Base-by-base conservation (phyloP, 768 basidiomycete species). In the Naganishia randhawae region DNA sequence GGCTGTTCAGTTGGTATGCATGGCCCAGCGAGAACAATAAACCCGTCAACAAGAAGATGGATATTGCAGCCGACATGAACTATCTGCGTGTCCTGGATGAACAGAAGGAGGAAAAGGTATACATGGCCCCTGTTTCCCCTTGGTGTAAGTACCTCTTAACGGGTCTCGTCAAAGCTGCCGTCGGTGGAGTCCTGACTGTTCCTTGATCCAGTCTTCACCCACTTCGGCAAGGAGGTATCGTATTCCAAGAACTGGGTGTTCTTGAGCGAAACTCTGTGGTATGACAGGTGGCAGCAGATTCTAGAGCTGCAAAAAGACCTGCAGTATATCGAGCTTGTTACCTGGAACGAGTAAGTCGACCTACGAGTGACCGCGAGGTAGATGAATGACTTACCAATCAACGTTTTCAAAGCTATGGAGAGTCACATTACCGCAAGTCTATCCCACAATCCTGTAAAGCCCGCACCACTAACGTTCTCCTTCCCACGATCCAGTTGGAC, bases 161-260 rank as follows among this genome's bases (percentile, higher is more conserved):
- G 27, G 19, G 6, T 32, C 11, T 41, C 16, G 2, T 41, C 22
- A 5, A 31, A 19, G 6, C 51, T 11, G 33, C 19, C 33, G 19
- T 9, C 2, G 41, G n/a, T 39, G 6, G 25, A 13, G 1, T 5
- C n/a, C 11, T 33, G 64, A 17, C 35, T 39, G 17, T 67, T 37
- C 27, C 42, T 17, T 22, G 4, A 22, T 16, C 10, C 55, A 74
- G 73, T 80, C 74, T 75, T 69, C 45, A 78, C 78, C 1, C 78
- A 80, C 63, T 78, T 77, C 48, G 74, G 75, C 14, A 64, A 69
- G 37, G 76, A 77, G 42, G 75, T 76, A 9, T 66, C 78, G 11
- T 80, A 75, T 62, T 63, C 71, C 52, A 80, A 80, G 69, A 80
- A 80, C 73, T 80, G 77, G 76, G 25, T 77, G 13, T 80, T 78